phyloP scores from a whole-genome alignment of 202 grass and related monocot genomes.

The Zizania palustris region DNA sequence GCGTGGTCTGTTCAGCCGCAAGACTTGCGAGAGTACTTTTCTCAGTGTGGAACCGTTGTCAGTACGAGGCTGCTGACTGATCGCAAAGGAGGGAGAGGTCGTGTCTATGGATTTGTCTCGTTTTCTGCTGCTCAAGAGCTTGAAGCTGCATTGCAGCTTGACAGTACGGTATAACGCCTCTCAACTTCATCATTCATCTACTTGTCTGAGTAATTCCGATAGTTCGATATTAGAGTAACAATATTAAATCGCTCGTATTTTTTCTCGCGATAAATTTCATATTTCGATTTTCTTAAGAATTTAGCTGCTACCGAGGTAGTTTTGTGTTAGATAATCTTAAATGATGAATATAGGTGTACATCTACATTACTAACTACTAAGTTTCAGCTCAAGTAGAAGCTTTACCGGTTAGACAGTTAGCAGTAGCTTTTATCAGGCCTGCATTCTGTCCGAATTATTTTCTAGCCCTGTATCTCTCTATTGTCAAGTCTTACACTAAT shows the following conservation, averaged over 20 bases:
- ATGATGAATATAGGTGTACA: background rate
- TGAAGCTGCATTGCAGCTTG: slow-evolving; percentile 49
- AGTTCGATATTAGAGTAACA: slow-evolving; percentile 3
- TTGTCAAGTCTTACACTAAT: background rate
- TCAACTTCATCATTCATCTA: slow-evolving; percentile 4
- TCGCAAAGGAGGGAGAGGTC: slow-evolving; percentile 66
- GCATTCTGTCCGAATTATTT: background rate
- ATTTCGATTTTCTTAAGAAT: background rate
- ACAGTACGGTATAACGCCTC: slow-evolving; percentile 54
- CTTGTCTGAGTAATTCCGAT: background rate
- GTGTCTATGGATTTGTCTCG: slow-evolving; percentile 70
- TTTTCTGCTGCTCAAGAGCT: slow-evolving; percentile 65
- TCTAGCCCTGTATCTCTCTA: background rate
- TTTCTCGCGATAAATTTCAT: slow-evolving; percentile 9
- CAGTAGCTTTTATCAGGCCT: slow-evolving; percentile 5
- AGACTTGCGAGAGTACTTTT: slow-evolving; percentile 66
- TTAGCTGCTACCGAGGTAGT: background rate
- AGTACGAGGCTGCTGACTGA: slow-evolving; percentile 65
- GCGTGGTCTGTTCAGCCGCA: slow-evolving; percentile 67
- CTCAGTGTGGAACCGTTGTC: slow-evolving; percentile 60
- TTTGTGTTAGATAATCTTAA: background rate
- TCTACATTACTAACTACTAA: background rate
- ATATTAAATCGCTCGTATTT: background rate
- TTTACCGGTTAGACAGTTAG: background rate
- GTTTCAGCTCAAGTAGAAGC: background rate